Evolutionary conservation across 1,284 basidiomycete genomes (phyloP).

Genomic region (Boletellus dicymbophilus): DNA sequence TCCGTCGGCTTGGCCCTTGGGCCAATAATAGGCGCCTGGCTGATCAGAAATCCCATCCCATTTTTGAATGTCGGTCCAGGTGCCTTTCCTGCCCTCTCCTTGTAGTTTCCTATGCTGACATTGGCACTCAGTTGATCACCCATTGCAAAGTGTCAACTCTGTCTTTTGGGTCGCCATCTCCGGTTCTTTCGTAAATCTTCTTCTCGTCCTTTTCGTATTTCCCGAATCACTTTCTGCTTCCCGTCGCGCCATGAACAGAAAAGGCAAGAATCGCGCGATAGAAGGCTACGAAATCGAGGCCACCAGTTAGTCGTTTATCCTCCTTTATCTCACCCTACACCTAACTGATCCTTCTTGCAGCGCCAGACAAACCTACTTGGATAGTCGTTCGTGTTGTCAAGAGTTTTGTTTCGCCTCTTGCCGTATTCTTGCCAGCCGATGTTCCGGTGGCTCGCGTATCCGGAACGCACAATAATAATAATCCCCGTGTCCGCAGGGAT

Average conservation of each 20-base stretch:
- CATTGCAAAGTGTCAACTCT: constrained; percentile 46
- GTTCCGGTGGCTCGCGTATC: constrained; percentile 29
- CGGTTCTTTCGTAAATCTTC: constrained; percentile 48
- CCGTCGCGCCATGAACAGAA: constrained; percentile 40
- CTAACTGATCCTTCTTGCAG: constrained; percentile 1
- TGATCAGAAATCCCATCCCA: constrained; percentile 59
- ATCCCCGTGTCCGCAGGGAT: constrained; percentile 39
- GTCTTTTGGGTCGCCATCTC: constrained; percentile 60
- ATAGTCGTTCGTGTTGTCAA: constrained; percentile 24
- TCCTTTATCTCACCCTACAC: constrained; percentile 1
- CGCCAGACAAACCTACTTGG: constrained; percentile 11
- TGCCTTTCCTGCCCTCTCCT: constrained; percentile 8
- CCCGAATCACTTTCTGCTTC: constrained; percentile 60
- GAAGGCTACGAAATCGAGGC: constrained; percentile 14
- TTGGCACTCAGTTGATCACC: constrained; percentile 15
- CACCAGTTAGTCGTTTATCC: constrained; percentile 6
- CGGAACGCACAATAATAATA: constrained; percentile 9
- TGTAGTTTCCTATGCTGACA: constrained; percentile 6
- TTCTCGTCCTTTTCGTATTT: constrained; percentile 58
- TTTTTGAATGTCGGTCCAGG: constrained; percentile 32
- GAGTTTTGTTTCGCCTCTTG: constrained; percentile 49
- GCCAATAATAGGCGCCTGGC: constrained; percentile 70
- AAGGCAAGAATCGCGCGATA: constrained; percentile 35
- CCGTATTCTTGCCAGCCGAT: constrained; percentile 53
- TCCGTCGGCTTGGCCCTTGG: constrained; percentile 75